Base-by-base conservation (phyloP, 163 green algal species). In the Trebouxiophyceae sp. region DNA sequence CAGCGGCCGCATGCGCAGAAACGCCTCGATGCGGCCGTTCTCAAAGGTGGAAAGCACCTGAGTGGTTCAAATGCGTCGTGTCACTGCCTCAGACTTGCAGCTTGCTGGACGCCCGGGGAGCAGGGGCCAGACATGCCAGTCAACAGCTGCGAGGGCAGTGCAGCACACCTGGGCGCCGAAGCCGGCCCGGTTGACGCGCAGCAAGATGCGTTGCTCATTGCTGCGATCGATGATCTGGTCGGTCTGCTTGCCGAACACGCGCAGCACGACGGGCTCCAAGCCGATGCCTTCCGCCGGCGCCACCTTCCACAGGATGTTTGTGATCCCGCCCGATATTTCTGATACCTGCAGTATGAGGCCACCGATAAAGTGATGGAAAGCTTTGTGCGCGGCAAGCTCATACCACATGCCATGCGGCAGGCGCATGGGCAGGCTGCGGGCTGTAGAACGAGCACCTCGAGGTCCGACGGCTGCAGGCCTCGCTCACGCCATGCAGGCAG, bases 161-260 rank as follows among this genome's bases (percentile, higher is more conserved):
- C n/a, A n/a, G 39, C 12, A 50, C 33, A 92, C 83, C 75, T 86
- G 60, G 0, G 92, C 87, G 1, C 93, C 93, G 76, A 98, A 97
- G 27, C 88, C 89, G 47, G 68, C 45, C 1, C 33, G 3, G 45
- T 86, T 84, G 7, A 95, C 77, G 2, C 76, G 63, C 44, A 79
- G 26, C 47, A 95, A 71, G 20, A 68, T 26, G 46, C 77, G 60
- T 73, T 98, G 90, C n/a, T 72, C 44, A 3, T 75, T 57, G 2
- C 92, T 70, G 62, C 81, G 33, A 66, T 93, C 83, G 19, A 97
- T 88, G 6, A 96, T 65, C 39, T 84, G 69, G 47, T 97, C 91
- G 0, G 92, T 96, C 61, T 92, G 86, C 31, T 88, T 76, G 1
- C 90, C 91, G 76, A 94, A 97, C 7, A 96, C 69, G 23, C 87